phyloP scores from a whole-genome alignment of 1,139 yeast species.

The Suhomyces chickasaworum region DNA sequence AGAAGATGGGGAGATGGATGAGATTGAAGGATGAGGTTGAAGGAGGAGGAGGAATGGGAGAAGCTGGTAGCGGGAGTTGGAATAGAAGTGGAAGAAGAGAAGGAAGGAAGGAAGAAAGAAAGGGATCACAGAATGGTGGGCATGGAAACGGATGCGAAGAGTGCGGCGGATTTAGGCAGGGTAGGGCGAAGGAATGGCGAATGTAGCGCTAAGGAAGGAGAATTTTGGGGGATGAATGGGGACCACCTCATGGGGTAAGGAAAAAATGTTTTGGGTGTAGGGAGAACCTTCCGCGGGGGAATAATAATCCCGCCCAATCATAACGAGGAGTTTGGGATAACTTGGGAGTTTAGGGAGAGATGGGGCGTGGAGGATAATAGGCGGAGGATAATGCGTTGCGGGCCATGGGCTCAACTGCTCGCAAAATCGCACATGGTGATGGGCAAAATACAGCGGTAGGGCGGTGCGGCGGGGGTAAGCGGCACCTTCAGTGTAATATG shows the following conservation, averaged over 20 bases:
- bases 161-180: constrained; percentile 2
- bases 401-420: not conserved
- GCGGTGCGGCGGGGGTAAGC: constrained; percentile 1
- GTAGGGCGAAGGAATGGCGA: not conserved
- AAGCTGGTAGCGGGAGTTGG: not conserved
- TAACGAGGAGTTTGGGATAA: no score
- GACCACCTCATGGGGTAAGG: no score
- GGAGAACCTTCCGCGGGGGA: not conserved
- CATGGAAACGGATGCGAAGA: constrained; percentile 9
- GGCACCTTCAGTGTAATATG: constrained; percentile 1
- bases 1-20: not conserved
- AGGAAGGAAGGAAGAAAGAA: constrained; percentile 1
- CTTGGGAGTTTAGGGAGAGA: no score
- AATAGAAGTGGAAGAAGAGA: not conserved
- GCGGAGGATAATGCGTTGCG: no score
- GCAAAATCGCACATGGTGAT: not conserved
- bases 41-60: not conserved
- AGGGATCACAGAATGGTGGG: constrained; percentile 9
- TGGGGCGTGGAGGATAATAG: no score
- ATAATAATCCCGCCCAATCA: not conserved
- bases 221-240: not conserved
- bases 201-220: not conserved
- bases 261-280: no score
- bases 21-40: not conserved
- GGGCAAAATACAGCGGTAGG: not conserved